phyloP scores from a whole-genome alignment of 768 basidiomycete species.

The Mycena pura region DNA sequence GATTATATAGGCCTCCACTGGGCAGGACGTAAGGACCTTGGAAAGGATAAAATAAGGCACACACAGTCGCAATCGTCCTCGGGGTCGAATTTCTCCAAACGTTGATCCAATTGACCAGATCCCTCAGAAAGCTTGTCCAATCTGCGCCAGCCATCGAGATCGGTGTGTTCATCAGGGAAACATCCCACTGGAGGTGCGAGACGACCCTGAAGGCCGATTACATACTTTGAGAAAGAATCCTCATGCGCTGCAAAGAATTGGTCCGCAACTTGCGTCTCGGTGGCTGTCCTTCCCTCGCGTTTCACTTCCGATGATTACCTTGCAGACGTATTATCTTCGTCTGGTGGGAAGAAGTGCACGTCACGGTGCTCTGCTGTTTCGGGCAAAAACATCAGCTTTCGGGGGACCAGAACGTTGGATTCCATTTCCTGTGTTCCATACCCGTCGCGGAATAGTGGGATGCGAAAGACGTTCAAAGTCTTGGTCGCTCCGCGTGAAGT shows the following conservation, averaged over 20 bases:
- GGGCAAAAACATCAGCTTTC: conserved; percentile 30
- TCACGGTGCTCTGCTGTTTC: conserved; percentile 26
- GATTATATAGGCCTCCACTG: too few relatives aligned
- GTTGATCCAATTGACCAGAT: conserved; percentile 29
- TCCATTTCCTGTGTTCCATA: background rate
- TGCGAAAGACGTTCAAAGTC: conserved; percentile 26
- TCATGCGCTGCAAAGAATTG: background rate
- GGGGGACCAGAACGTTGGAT: conserved; percentile 20
- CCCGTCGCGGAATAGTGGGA: conserved; percentile 29
- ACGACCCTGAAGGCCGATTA: background rate
- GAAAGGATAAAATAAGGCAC: too few relatives aligned
- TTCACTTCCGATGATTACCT: conserved; percentile 28
- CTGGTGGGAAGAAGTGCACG: conserved; percentile 32
- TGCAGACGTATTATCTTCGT: background rate
- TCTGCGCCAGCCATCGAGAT: conserved; percentile 33
- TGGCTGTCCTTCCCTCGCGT: background rate
- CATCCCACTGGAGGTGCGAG: conserved; percentile 26
- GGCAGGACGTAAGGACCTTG: too few relatives aligned
- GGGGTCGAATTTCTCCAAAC: conserved; percentile 33
- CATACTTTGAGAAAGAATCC: background rate
- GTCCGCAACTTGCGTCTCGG: background rate
- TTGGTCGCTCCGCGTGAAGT: conserved; percentile 29
- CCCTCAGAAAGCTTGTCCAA: conserved; percentile 3
- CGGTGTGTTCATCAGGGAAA: conserved; percentile 20
- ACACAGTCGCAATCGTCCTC: conserved; percentile 33